These are phyloP conservation scores for Phytophthora litchii DNA, from an alignment of 352 stramenopile genomes.

Conservation along the genomic window DNA sequence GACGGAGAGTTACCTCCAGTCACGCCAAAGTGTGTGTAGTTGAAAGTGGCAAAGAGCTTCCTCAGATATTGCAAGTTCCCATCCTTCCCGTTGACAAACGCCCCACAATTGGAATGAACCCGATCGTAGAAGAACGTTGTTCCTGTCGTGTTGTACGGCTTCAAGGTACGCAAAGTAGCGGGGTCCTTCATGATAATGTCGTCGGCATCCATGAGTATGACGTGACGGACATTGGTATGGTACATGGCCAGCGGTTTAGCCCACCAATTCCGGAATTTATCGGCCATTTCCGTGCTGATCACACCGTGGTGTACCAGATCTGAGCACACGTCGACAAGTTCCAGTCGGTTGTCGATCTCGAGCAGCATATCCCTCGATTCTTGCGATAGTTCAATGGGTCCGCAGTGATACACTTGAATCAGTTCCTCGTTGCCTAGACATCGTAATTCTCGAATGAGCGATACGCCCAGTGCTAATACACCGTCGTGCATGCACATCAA, in stretches of 20 bases:
- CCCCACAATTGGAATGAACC: constrained; percentile 22
- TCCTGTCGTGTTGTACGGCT: constrained; percentile 23
- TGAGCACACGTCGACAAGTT: constrained; percentile 22
- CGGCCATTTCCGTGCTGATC: constrained; percentile 13
- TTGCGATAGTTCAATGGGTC: constrained; percentile 13
- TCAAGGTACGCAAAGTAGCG: constrained; percentile 10
- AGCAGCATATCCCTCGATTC: constrained; percentile 17
- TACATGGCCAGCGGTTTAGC: constrained; percentile 27
- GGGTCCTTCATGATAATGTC: constrained; percentile 27
- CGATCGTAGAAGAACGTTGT: constrained; percentile 34
- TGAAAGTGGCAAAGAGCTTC: constrained; percentile 20
- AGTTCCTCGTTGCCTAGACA: constrained; percentile 28
- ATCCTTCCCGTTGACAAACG: constrained; percentile 25
- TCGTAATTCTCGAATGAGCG: constrained; percentile 25
- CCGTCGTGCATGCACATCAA: constrained; percentile 20
- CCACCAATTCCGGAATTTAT: constrained; percentile 27
- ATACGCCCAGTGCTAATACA: constrained; percentile 16
- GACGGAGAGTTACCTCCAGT: constrained; percentile 17
- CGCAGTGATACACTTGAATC: constrained; percentile 33
- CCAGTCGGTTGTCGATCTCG: constrained; percentile 13
- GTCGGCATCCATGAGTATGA: constrained; percentile 32
- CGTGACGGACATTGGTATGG: constrained; percentile 25
- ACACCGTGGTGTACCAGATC: constrained; percentile 11
- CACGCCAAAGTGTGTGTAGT: constrained; percentile 21
- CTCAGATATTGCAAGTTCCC: constrained; percentile 20